A percentile compares a stretch with the other conserved stretches of the same genome.
phyloP scores from a whole-genome alignment of 2,329 filamentous ascomycete genomes.

The Sordariomycetes sp. region DNA sequence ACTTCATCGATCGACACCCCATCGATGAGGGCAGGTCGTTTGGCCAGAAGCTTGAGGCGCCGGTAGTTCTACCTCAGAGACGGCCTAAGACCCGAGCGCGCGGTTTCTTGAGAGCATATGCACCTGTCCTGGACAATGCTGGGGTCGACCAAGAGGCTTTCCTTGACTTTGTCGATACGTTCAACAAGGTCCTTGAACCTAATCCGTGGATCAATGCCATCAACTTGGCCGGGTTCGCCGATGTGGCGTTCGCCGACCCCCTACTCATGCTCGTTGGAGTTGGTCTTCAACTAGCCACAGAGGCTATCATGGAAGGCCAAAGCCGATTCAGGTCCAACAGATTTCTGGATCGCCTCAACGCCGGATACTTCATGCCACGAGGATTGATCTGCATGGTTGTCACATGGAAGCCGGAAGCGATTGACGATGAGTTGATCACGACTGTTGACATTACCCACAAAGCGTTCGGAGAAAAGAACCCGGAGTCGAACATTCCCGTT shows the following conservation, averaged over 20 bases:
- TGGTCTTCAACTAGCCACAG: slow-evolving; percentile 30
- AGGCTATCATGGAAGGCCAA: slow-evolving; percentile 29
- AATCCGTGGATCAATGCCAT: slow-evolving; percentile 26
- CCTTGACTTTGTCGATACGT: slow-evolving; percentile 35
- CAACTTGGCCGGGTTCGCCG: slow-evolving; percentile 28
- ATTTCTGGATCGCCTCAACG: slow-evolving; percentile 47
- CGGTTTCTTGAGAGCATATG: slow-evolving; percentile 44
- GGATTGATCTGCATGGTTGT: slow-evolving; percentile 43
- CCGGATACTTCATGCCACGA: slow-evolving; percentile 44
- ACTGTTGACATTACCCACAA: background rate
- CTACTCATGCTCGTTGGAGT: slow-evolving; percentile 32
- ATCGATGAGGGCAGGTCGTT: background rate
- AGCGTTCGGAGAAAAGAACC: background rate
- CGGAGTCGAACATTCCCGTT: too few species aligned
- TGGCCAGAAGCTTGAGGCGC: slow-evolving; percentile 21
- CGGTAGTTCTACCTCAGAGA: slow-evolving; percentile 42
- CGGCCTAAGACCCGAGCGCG: slow-evolving; percentile 35
- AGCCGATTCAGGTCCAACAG: slow-evolving; percentile 34
- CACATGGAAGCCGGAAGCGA: slow-evolving; percentile 29
- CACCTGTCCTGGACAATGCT: slow-evolving; percentile 32
- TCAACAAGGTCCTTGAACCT: slow-evolving; percentile 29
- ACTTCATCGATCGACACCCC: slow-evolving; percentile 6
- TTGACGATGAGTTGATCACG: background rate
- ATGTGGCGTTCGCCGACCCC: slow-evolving; percentile 25
- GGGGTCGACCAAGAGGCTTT: slow-evolving; percentile 39